These are phyloP conservation scores for Talaromyces sp. DNA, from an alignment of 2,329 filamentous ascomycete species.

Conservation along the genomic window DNA sequence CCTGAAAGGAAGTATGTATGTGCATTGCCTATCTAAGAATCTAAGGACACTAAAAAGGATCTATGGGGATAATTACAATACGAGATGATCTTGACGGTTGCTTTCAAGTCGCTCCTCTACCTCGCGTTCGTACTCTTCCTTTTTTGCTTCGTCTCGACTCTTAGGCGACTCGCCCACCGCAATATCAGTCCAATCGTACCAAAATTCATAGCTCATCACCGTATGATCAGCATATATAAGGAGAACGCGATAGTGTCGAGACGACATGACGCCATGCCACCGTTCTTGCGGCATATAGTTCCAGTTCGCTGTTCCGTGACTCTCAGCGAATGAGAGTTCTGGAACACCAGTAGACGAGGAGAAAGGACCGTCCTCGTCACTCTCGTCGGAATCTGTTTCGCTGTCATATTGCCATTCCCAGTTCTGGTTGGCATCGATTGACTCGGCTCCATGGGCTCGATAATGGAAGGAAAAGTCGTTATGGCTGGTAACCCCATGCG, in stretches of 20 bases:
- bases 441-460: slow-evolving; percentile 15
- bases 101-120: background rate
- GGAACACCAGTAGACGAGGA: background rate
- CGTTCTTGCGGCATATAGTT: slow-evolving; percentile 33
- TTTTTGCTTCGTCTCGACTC: background rate
- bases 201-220: slow-evolving; percentile 59
- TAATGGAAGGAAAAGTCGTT: slow-evolving; percentile 25
- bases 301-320: slow-evolving; percentile 32
- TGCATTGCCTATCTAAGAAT: background rate
- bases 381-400: background rate
- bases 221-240: slow-evolving; percentile 57
- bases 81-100: background rate
- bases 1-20: background rate
- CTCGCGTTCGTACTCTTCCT: background rate
- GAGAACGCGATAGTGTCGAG: slow-evolving; percentile 51
- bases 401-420: slow-evolving; percentile 6
- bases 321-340: slow-evolving; percentile 31
- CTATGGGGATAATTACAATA: background rate
- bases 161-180: slow-evolving; percentile 12
- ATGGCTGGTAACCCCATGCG: slow-evolving; percentile 22
- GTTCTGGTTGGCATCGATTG: background rate
- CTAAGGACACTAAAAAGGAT: too few relatives aligned
- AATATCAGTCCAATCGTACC: slow-evolving; percentile 37
- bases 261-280: slow-evolving; percentile 41
- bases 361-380: slow-evolving; percentile 5